Evolutionary conservation across 2,329 filamentous ascomycete species (phyloP), one percentile per base, ranked within the genome.

Genomic region (Trichocomaceae sp.): DNA sequence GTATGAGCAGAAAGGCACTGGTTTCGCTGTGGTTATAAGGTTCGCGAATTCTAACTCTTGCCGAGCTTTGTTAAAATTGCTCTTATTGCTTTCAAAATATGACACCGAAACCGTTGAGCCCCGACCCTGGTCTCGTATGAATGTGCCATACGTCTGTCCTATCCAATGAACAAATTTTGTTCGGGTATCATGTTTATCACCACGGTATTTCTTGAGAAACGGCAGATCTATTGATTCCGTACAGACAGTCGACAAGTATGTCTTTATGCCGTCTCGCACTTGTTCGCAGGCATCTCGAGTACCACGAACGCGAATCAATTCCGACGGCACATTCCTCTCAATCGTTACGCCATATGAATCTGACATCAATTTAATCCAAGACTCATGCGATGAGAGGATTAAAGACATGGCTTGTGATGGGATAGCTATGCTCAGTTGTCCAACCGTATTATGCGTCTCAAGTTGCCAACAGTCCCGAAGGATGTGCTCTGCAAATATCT

Each of bases 381-480:
- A 72, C 49, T 69, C 69, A 47, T 66, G 55, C 1, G 70, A 67
- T 41, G 63, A 59, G 13, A 68, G 52, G 10, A 74, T 64, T 20
- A 73, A 54, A 6, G 63, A 63, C 19, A 74, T 57, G 6, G 57
- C 57, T 7, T 60, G 57, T 12, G 61, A 50, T 7, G 65, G 61
- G 13, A 74, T 57, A 15, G 58, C 62, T 6, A 74, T 61, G 50
- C 72, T 69, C 42, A 72, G 50, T 50, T 71, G 70, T 8, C 72
- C 72, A 48, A 66, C 54, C 55, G 73, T 70, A 22, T 62, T 63
- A 13, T 54, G 39, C 29, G 71, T 55, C 3, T 65, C 66, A 20
- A 74, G 58, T 31, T 69, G 57, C 72, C 72, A 74, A 61, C 66
- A 71, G 42, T 72, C 65, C 39, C 72, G 68, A 47, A 73, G 62